A percentile compares a stretch with the other conserved stretches of the same genome.
phyloP scores from a whole-genome alignment of 371 early-diverging fungal genomes.

The Cokeromyces recurvatus region DNA sequence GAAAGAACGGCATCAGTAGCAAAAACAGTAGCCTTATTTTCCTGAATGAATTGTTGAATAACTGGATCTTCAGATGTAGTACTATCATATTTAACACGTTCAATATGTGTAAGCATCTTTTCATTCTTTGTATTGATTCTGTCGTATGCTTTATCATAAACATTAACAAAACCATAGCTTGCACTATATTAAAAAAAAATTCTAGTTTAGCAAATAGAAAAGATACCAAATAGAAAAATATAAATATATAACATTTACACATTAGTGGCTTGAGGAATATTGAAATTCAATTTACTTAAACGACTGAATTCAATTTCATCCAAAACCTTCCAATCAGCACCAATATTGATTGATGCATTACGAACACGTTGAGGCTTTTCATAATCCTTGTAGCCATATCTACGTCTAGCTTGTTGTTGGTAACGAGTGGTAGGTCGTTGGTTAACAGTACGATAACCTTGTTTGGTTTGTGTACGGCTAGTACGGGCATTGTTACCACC shows the following conservation, averaged over 20 bases:
- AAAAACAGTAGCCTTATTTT: conserved; percentile 72
- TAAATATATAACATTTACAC: no score
- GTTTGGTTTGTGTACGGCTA: conserved; percentile 29
- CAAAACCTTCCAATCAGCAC: conserved; percentile 87
- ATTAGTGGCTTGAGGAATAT: conserved; percentile 73
- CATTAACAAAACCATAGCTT: conserved; percentile 65
- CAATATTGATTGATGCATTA: conserved; percentile 85
- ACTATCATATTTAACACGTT: conserved; percentile 69
- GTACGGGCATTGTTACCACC: conserved; percentile 26
- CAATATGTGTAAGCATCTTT: conserved; percentile 66
- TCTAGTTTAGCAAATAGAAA: no score
- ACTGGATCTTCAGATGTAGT: conserved; percentile 83
- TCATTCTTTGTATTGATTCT: conserved; percentile 80
- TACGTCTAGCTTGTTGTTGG: conserved; percentile 40
- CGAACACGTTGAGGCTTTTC: conserved; percentile 71
- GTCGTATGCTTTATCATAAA: conserved; percentile 85
- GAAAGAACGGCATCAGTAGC: conserved; percentile 90
- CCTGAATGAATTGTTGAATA: conserved; percentile 62
- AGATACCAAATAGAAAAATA: no score
- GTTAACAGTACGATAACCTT: no score
- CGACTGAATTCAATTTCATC: conserved; percentile 94
- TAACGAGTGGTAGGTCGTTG: conserved; percentile 49
- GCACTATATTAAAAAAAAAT: conserved; percentile 24
- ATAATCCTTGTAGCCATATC: conserved; percentile 50
- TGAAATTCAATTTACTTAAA: conserved; percentile 78